Base-by-base conservation (phyloP, 2,329 filamentous ascomycete genomes). In the Hypoxylon sp. region DNA sequence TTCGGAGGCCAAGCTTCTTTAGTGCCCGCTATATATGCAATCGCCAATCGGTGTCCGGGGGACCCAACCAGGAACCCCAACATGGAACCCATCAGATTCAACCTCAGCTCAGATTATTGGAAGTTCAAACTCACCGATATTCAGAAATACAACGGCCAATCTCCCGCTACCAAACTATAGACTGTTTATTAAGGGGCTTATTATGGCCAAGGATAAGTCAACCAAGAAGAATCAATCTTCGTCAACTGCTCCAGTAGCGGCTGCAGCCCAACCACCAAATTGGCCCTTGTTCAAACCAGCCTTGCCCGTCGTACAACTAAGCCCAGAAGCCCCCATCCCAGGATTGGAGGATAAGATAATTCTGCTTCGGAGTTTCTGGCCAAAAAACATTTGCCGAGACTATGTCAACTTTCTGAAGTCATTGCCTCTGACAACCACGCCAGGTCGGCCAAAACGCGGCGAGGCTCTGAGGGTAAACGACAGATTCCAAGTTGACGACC, bases 381-480 rank as follows among this genome's bases (percentile, higher is more conserved):
- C 93, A 0, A 84, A 87, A 8, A 87, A 84, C 2, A 85, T 97
- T 5, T 96, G 92, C 82, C 90, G 89, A 71, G 88, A 85, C 61
- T 96, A 95, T 76, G 86, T 93, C 52, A 84, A 87, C 0, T 96
- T 95, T 73, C 85, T 96, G 0, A 79, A 79, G 57, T 65, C 60
- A 0, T 80, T 97, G 2, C 89, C 92, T 0, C 81, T 97, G 47
- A 86, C 85, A 46, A 96, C 93, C 0, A 97, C 93, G 0, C 93
- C 93, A 0, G 88, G 88, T 0, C 89, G 88, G 65, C 93, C 93
- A 1, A 95, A 92, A 77, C 89, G 88, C 66, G 93, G 92, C 50
- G 90, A 96, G 59, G 94, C 94, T 1, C 85, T 93, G 6, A 86
- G 95, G 34, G 91, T 97, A 48, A 97, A 97, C 76, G 95, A 97